These are phyloP conservation scores for Calonectria ilicicola DNA, from an alignment of 2,329 filamentous ascomycete genomes.

Conservation along the genomic window DNA sequence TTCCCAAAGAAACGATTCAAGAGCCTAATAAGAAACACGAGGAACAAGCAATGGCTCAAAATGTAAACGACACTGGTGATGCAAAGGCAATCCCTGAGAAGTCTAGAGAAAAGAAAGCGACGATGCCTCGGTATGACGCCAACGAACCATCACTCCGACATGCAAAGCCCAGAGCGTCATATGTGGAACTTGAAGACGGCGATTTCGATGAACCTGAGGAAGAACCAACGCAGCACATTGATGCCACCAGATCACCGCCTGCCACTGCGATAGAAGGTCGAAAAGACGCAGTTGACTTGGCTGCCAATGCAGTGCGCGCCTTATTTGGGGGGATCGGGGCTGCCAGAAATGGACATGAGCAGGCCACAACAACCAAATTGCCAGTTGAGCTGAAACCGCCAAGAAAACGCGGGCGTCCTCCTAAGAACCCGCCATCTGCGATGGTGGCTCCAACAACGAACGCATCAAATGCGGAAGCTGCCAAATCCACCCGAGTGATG, in stretches of 20 bases:
- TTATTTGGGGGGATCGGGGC: constrained; percentile 38
- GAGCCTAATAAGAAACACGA: constrained; percentile 28
- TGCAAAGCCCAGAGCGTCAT: constrained; percentile 64
- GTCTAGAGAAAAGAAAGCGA: constrained; percentile 32
- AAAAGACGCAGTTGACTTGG: constrained; percentile 54
- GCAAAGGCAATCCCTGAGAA: constrained; percentile 27
- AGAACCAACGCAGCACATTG: constrained; percentile 43
- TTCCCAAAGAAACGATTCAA: constrained; percentile 37
- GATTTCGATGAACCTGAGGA: constrained; percentile 57
- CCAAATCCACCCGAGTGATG: constrained; percentile 9
- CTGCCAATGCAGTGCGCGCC: constrained; percentile 49
- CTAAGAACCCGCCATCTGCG: constrained; percentile 39
- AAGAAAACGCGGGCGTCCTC: constrained; percentile 48
- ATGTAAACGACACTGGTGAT: constrained; percentile 5
- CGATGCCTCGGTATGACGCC: constrained; percentile 50
- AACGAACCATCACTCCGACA: constrained; percentile 64
- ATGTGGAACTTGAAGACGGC: constrained; percentile 60
- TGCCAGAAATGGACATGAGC: background rate
- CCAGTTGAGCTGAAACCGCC: constrained; percentile 18
- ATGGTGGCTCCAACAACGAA: constrained; percentile 9
- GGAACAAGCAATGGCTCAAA: constrained; percentile 30
- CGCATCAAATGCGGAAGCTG: background rate
- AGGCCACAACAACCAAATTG: constrained; percentile 9
- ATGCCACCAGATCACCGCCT: constrained; percentile 15
- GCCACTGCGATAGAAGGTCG: background rate